These are phyloP conservation scores for Hymenoscyphus albidus DNA, from an alignment of 2,329 filamentous ascomycete species.

Conservation along the genomic window DNA sequence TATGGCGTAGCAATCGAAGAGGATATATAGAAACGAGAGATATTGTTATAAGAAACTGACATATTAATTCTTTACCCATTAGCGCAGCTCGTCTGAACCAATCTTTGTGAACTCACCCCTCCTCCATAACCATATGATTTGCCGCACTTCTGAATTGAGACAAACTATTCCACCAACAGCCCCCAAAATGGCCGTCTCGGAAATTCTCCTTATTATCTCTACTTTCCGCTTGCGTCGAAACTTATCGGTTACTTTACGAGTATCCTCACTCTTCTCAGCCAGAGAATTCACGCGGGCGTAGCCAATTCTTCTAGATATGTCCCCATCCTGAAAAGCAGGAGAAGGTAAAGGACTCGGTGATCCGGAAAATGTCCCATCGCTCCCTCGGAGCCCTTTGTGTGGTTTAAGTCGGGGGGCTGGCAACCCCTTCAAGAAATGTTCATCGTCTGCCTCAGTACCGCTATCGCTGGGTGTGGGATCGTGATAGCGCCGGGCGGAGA, in stretches of 20 bases:
- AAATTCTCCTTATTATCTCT: constrained; percentile 49
- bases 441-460: constrained; percentile 92
- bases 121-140: constrained; percentile 45
- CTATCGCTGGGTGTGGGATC: constrained; percentile 69
- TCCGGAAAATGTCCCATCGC: constrained; percentile 51
- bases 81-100: constrained; percentile 16
- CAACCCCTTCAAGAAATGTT: constrained; percentile 79
- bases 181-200: constrained; percentile 50
- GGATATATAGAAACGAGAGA: constrained; percentile 54
- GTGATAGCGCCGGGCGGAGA: constrained; percentile 24
- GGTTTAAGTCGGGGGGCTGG: constrained; percentile 71
- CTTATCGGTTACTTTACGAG: constrained; percentile 33
- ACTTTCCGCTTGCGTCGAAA: constrained; percentile 42
- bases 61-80: constrained; percentile 31
- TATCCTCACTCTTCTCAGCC: constrained; percentile 13
- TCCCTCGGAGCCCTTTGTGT: constrained; percentile 73
- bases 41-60: constrained; percentile 33
- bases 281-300: constrained; percentile 7
- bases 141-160: constrained; percentile 42
- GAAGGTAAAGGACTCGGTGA: constrained; percentile 53
- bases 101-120: constrained; percentile 41
- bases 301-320: constrained; percentile 12
- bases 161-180: constrained; percentile 47
- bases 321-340: constrained; percentile 43
- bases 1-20: constrained; percentile 51